A percentile compares a stretch with the other conserved stretches of the same genome.
Evolutionary conservation across 768 basidiomycete genomes (phyloP).

Genomic region (Xerocomus spinulosus): DNA sequence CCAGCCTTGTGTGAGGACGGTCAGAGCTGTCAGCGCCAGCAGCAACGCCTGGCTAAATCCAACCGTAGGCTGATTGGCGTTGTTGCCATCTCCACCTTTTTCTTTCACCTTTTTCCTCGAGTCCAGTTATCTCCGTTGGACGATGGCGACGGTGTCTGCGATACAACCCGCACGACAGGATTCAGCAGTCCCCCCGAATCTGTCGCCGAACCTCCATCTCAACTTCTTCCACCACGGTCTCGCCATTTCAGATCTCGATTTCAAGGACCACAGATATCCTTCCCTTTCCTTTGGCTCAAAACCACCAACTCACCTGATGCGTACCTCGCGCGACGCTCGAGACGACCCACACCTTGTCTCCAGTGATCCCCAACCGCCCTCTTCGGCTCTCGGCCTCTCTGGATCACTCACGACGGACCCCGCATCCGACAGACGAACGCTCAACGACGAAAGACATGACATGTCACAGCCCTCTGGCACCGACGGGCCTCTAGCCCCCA

Average conservation of each 20-base stretch:
- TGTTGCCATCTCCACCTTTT: constrained; percentile 5
- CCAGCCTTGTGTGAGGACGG: not conserved
- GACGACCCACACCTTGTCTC: constrained; percentile 9
- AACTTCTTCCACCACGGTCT: constrained; percentile 50
- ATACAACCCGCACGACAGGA: constrained; percentile 45
- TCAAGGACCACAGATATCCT: constrained; percentile 60
- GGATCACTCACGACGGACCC: constrained; percentile 14
- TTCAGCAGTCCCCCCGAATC: constrained; percentile 25
- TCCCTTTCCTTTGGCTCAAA: constrained; percentile 27
- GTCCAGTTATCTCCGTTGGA: constrained; percentile 21
- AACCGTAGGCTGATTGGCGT: too few species aligned
- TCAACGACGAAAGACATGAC: constrained; percentile 23
- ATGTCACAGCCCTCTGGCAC: constrained; percentile 11
- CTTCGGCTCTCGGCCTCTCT: constrained; percentile 12
- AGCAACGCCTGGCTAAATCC: not conserved
- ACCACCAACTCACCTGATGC: constrained; percentile 27
- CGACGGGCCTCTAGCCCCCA: constrained; percentile 24
- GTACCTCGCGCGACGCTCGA: constrained; percentile 27
- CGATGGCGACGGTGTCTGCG: constrained; percentile 46
- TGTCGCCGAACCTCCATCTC: constrained; percentile 33
- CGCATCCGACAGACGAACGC: constrained; percentile 20
- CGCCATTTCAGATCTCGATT: constrained; percentile 54
- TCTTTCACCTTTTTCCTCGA: constrained; percentile 9
- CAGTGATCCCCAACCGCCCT: constrained; percentile 11
- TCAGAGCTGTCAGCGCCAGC: not conserved